phyloP scores from a whole-genome alignment of 306 rosid species.

The Quercus suber region DNA sequence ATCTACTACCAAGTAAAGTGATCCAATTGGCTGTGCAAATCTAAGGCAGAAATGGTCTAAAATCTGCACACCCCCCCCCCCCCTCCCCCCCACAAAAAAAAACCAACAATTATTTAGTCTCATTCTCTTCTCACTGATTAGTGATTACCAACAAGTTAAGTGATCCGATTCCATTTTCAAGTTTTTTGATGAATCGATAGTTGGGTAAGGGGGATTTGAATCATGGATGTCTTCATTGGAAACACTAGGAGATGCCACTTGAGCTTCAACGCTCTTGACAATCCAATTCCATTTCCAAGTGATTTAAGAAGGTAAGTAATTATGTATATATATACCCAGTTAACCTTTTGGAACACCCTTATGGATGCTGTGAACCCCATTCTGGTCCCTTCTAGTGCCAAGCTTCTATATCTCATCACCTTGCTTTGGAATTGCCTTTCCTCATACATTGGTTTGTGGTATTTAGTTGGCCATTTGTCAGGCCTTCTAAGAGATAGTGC shows the following conservation, averaged over 20 bases:
- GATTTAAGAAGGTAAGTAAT: not conserved
- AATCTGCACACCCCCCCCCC: not conserved
- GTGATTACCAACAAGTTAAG: not conserved
- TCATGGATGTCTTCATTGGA: too few species aligned
- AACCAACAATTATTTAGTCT: not conserved
- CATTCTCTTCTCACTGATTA: not conserved
- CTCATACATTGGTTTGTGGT: not conserved
- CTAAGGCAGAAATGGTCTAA: not conserved
- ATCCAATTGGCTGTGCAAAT: not conserved
- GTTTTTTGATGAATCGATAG: too few species aligned
- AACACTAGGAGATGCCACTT: too few species aligned
- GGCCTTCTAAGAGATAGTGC: not conserved
- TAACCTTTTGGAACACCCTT: not conserved
- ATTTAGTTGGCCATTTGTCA: not conserved
- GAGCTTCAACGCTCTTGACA: too few species aligned
- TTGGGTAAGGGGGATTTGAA: too few species aligned
- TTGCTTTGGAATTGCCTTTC: not conserved
- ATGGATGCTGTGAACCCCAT: not conserved
- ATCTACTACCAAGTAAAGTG: too few species aligned
- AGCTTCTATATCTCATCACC: not conserved
- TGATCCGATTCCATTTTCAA: not conserved
- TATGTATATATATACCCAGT: not conserved
- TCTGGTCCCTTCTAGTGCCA: not conserved
- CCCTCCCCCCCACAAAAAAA: not conserved
- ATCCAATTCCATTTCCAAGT: not conserved